phyloP scores from a whole-genome alignment of 2,329 filamentous ascomycete genomes.

The Thermomyces lanuginosus region DNA sequence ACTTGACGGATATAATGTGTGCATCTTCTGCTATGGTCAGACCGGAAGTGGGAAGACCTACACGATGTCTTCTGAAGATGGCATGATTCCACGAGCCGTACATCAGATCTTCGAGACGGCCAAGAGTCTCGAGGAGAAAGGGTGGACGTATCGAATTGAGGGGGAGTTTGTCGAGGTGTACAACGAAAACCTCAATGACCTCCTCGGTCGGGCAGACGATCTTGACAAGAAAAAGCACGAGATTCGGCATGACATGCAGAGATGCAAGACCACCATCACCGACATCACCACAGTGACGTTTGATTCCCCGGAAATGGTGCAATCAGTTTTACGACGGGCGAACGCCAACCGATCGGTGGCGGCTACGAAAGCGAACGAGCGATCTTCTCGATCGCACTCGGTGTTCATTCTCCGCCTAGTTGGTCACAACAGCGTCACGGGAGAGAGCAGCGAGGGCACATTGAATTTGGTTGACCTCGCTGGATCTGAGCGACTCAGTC shows the following conservation, averaged over 20 bases:
- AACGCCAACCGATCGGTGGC: constrained; percentile 80
- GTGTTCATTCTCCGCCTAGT: constrained; percentile 73
- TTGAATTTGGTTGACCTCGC: constrained; percentile 92
- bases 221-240: constrained; percentile 72
- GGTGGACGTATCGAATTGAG: constrained; percentile 88
- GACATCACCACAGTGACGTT: constrained; percentile 64
- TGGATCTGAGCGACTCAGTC: constrained; percentile 77
- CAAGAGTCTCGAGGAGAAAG: constrained; percentile 67
- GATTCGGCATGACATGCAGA: constrained; percentile 69
- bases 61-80: constrained; percentile 81
- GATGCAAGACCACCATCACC: constrained; percentile 65
- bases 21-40: constrained; percentile 97
- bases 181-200: constrained; percentile 89
- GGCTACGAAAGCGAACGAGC: constrained; percentile 92
- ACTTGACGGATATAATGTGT: constrained; percentile 94
- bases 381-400: constrained; percentile 84
- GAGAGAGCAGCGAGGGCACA: constrained; percentile 76
- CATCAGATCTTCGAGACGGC: constrained; percentile 88
- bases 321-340: constrained; percentile 63
- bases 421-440: constrained; percentile 54
- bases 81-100: constrained; percentile 89
- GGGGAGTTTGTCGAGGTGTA: constrained; percentile 95
- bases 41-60: constrained; percentile 94
- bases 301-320: constrained; percentile 63
- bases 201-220: constrained; percentile 56